Base-by-base conservation (phyloP, 108 stramenopile genomes). In the Conticribra guillardii region DNA sequence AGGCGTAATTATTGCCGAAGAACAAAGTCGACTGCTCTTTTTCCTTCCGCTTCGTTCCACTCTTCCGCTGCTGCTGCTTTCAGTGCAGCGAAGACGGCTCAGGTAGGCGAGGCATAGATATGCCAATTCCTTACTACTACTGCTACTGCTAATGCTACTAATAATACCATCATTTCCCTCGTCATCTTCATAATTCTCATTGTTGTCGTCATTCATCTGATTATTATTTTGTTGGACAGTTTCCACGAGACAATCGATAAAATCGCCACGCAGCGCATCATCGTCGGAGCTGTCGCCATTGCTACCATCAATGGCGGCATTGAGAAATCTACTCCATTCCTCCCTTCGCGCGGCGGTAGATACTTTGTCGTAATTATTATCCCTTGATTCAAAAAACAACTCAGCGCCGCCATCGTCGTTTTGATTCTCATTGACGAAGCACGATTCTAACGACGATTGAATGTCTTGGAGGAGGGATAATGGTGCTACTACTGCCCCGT, bases 51-150 rank as follows among this genome's bases (percentile, higher is more conserved):
- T 60, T 70, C 47, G 8, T 47, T 2, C 53, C 33, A 31, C 29
- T 58, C 18, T 18, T 18, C 47, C n/a, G n/a, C n/a, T n/a, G n/a
- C n/a, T n/a, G n/a, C n/a, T n/a, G n/a, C n/a, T n/a, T n/a, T 60
- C 58, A 24, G 19, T 19, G 26, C 63, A 64, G 3, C 63, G 63
- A 29, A 64, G 49, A 19, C 16, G 8, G 11, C 8, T 15, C 8
- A 44, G 44, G 44, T 44, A 44, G 15, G 44, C 8, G 44, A 44
- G 44, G 15, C 44, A 44, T 11, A 44, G 44, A 44, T 11, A 44
- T 8, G 44, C 8, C 11, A 8, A 44, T 44, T 8, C 44, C 8
- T 8, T 44, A 15, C n/a, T n/a, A 44, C 11, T 44, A 11, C 44
- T 11, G 44, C 8, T 15, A 44, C 44, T 11, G 15, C 44, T 44